Base-by-base conservation (phyloP, 2,329 filamentous ascomycete genomes). In the Sporothrix protearum region DNA sequence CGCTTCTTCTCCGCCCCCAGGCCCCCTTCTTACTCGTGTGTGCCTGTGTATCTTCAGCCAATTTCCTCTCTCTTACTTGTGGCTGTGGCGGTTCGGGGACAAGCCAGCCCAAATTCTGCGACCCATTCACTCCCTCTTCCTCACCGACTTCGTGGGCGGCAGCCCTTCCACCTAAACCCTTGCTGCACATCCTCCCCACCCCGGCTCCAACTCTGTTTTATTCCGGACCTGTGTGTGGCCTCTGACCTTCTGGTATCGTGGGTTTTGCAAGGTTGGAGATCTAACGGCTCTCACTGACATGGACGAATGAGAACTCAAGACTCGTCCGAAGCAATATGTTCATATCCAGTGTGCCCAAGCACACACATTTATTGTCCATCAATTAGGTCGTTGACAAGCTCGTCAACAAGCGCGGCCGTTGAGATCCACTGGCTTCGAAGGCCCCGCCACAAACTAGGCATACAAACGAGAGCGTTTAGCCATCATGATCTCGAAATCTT, bases 101-200 rank as follows among this genome's bases (percentile, higher is more conserved):
- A 4, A 22, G 39, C 25, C 39, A 28, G 7, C 39, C 8, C 42
- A 8, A n/a, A 16, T 19, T 49, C 12, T 61, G 42, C 36, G 25
- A 10, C 36, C 33, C 36, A 14, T 57, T 57, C 28, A 19, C 4
- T 61, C 33, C 19, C 33, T 61, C 57, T 36, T 77, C 76, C 75
- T 83, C 81, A 83, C 82, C 82, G 82, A 83, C 82, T 74, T 67
- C 33, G 2, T 68, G 30, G 71, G 16, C 49, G 16, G 51, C 79
- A 78, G 78, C 75, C 78, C 76, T 75, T 77, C 70, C 71, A 68
- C 51, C 57, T 71, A 30, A 45, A 71, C 61, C 71, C 72, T 53
- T 71, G 70, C 53, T 67, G 53, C 64, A 67, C 59, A 22, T 69
- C 53, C 67, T 69, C 47, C 25, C 61, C 70, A 49, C 69, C 57